These are phyloP conservation scores for Eucalyptus camaldulensis DNA, from an alignment of 345 rosid genomes.

Conservation along the genomic window DNA sequence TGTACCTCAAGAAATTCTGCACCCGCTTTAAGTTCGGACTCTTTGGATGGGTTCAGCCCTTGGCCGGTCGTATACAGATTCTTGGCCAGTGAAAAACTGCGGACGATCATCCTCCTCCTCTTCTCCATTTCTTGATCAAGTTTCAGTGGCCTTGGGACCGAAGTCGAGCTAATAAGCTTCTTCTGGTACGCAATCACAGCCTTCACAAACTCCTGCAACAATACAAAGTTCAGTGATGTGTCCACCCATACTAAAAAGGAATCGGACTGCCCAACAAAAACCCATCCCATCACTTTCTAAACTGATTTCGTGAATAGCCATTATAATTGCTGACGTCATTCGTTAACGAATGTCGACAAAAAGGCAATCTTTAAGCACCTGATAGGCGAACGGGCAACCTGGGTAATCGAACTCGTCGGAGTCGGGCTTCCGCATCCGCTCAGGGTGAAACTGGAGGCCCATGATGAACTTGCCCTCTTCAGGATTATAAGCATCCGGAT, in stretches of 20 bases:
- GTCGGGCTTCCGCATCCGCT: constrained; percentile 53
- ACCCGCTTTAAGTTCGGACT: constrained; percentile 49
- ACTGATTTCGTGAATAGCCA: neutral
- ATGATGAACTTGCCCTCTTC: constrained; percentile 70
- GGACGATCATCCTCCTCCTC: constrained; percentile 32
- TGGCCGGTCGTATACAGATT: constrained; percentile 33
- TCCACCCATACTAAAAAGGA: neutral
- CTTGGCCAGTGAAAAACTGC: constrained; percentile 74
- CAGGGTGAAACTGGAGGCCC: constrained; percentile 92
- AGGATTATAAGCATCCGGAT: constrained; percentile 62
- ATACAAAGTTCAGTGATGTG: neutral
- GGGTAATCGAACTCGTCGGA: constrained; percentile 60
- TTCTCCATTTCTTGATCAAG: constrained; percentile 56
- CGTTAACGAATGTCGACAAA: neutral
- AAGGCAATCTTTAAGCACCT: constrained; percentile 19
- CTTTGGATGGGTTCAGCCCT: constrained; percentile 25
- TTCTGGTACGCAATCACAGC: constrained; percentile 79
- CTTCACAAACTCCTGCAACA: constrained; percentile 68
- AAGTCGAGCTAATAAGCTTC: constrained; percentile 37
- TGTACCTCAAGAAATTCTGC: constrained; percentile 76
- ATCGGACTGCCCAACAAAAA: neutral
- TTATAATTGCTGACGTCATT: neutral
- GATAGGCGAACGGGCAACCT: constrained; percentile 74
- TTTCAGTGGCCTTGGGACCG: constrained; percentile 25
- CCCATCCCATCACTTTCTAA: neutral